phyloP scores from a whole-genome alignment of 2,329 filamentous ascomycete genomes.

The Fonsecaea erecta region DNA sequence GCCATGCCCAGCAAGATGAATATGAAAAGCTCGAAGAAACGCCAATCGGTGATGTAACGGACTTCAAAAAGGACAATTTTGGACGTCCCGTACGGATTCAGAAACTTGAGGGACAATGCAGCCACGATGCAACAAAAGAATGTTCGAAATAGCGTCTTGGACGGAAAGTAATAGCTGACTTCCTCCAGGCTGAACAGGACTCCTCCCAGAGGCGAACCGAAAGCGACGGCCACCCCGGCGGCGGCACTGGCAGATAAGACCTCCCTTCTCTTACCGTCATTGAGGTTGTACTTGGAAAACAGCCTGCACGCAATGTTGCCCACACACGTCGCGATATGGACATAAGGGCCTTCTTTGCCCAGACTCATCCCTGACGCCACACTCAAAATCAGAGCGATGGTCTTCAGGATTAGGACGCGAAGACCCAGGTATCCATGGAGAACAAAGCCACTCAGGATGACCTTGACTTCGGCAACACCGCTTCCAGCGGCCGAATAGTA shows the following conservation, averaged over 20 bases:
- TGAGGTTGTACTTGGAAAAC: conserved; percentile 91
- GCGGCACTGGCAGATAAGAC: conserved; percentile 91
- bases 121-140: conserved; percentile 97
- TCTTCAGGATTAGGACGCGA: conserved; percentile 85
- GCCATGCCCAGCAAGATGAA: conserved; percentile 87
- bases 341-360: conserved; percentile 93
- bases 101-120: conserved; percentile 86
- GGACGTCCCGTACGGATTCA: conserved; percentile 93
- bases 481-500: conserved; percentile 97
- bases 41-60: conserved; percentile 87
- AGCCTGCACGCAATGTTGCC: conserved; percentile 93
- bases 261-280: conserved; percentile 92
- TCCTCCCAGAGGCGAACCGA: conserved; percentile 86
- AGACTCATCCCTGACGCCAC: conserved; percentile 91
- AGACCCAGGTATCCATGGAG: conserved; percentile 92
- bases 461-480: conserved; percentile 94
- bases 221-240: conserved; percentile 90
- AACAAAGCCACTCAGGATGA: conserved; percentile 97
- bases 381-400: conserved; percentile 78
- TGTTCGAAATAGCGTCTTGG: conserved; percentile 94
- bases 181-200: conserved; percentile 94
- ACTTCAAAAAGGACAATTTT: conserved; percentile 98
- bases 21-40: conserved; percentile 83
- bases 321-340: conserved; percentile 95
- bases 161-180: conserved; percentile 95